Evolutionary conservation across 2,329 filamentous ascomycete species (phyloP).

Genomic region (Proliferodiscus dingleyae): DNA sequence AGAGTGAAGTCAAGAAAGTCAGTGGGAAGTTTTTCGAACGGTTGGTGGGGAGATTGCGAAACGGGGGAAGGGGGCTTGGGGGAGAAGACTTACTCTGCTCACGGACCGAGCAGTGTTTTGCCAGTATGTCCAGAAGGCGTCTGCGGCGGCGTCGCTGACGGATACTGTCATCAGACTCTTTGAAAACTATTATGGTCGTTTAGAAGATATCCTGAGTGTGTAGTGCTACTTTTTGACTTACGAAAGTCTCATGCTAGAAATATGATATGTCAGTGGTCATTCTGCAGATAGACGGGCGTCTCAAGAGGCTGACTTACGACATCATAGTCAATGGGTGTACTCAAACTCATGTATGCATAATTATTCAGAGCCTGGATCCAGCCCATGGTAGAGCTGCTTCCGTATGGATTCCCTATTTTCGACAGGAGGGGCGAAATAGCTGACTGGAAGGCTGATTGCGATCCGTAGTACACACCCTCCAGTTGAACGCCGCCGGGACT

Average conservation of each 20-base stretch:
- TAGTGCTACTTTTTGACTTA: conserved; percentile 3
- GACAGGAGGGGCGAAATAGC: conserved; percentile 10
- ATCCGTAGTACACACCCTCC: conserved; percentile 15
- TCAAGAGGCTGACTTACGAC: conserved; percentile 4
- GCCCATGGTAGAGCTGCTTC: conserved; percentile 6
- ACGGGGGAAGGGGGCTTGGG: no score
- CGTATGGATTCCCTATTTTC: conserved; percentile 8
- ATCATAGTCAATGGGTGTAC: conserved; percentile 13
- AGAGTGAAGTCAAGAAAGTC: no score
- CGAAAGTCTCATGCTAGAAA: conserved; percentile 17
- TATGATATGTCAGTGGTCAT: neutral
- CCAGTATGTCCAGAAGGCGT: conserved; percentile 14
- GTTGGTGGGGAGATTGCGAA: no score
- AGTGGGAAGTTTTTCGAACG: no score
- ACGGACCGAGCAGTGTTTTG: conserved; percentile 2
- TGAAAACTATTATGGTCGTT: conserved; percentile 11
- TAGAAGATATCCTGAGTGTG: neutral
- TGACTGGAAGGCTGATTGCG: conserved; percentile 8
- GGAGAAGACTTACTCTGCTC: neutral
- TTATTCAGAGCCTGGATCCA: conserved; percentile 14
- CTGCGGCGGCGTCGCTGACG: conserved; percentile 8
- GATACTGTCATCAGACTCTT: conserved; percentile 17
- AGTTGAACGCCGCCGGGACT: conserved; percentile 2
- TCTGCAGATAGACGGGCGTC: neutral
- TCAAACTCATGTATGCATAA: conserved; percentile 14